These are phyloP conservation scores for Setaria viridis DNA, from an alignment of 202 grass and related monocot genomes.

Conservation along the genomic window DNA sequence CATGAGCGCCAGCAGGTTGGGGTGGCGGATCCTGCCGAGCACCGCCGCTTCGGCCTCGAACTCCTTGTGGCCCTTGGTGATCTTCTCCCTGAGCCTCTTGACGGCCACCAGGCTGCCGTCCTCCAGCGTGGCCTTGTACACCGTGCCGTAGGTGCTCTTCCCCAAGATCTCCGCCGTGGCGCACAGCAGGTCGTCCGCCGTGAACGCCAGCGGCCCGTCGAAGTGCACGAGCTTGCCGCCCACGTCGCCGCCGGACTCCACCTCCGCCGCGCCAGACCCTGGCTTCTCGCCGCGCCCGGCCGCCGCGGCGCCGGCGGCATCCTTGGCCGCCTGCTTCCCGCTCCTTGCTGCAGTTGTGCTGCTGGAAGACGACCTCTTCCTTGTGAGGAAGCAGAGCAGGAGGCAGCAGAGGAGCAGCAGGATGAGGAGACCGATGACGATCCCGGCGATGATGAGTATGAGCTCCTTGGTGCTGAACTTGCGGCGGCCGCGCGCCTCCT, in stretches of 20 bases:
- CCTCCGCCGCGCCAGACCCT: background rate
- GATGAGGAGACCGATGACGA: constrained; percentile 5
- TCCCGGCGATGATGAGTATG: background rate
- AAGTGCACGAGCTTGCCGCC: constrained; percentile 77
- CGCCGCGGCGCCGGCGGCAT: background rate
- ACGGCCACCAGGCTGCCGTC: constrained; percentile 34
- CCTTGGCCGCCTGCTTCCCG: constrained; percentile 8
- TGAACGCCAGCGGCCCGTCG: constrained; percentile 65
- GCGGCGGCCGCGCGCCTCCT: background rate
- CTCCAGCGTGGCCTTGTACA: constrained; percentile 32
- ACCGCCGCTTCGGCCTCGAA: constrained; percentile 42
- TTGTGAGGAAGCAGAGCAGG: background rate
- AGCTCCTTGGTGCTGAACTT: constrained; percentile 2
- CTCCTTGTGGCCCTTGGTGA: constrained; percentile 32
- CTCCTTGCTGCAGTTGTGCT: background rate
- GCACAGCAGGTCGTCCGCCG: constrained; percentile 58
- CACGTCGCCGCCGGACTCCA: constrained; percentile 11
- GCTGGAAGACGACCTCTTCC: background rate
- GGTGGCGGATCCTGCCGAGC: constrained; percentile 56
- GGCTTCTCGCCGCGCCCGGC: constrained; percentile 19
- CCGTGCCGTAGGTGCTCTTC: constrained; percentile 23
- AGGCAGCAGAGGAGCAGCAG: constrained; percentile 25
- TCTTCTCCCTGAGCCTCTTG: constrained; percentile 28
- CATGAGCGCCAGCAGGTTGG: constrained; percentile 57
- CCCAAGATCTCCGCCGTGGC: constrained; percentile 38